Evolutionary conservation across 225 moss, liverwort and hornwort genomes (phyloP).

Genomic region (Climacium dendroides): DNA sequence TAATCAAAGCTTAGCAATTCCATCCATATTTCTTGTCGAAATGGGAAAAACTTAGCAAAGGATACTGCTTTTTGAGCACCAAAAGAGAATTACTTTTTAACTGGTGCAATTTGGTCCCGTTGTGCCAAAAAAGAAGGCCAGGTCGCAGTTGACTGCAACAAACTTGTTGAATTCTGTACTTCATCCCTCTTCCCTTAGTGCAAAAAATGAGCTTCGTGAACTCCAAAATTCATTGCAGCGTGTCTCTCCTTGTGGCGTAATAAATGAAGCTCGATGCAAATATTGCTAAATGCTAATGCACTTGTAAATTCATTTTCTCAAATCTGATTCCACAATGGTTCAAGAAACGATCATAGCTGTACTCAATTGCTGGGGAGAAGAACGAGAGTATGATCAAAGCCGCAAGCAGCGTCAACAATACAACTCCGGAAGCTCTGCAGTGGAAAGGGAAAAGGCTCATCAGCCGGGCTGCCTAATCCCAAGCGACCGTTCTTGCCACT

Average conservation of each 20-base stretch:
- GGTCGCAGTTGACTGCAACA: background rate
- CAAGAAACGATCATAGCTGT: background rate
- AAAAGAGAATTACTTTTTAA: background rate
- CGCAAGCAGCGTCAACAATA: slow-evolving; percentile 37
- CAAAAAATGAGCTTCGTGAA: background rate
- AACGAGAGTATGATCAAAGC: slow-evolving; percentile 69
- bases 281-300: background rate
- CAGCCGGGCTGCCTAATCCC: slow-evolving; percentile 57
- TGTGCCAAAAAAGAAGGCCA: background rate
- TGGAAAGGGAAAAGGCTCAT: slow-evolving; percentile 47
- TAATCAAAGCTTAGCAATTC: background rate
- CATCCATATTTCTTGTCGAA: background rate
- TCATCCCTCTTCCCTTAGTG: background rate
- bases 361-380: background rate
- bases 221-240: background rate
- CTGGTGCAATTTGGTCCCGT: background rate
- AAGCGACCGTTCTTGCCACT: slow-evolving; percentile 85
- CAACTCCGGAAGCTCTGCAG: slow-evolving; percentile 17
- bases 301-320: background rate
- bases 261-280: background rate
- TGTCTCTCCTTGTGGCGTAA: background rate
- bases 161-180: background rate
- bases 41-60: no score
- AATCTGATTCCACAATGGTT: background rate
- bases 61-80: background rate